Conservation (phyloP, 768 basidiomycete species). For the Lyophyllum atratum region DNA sequence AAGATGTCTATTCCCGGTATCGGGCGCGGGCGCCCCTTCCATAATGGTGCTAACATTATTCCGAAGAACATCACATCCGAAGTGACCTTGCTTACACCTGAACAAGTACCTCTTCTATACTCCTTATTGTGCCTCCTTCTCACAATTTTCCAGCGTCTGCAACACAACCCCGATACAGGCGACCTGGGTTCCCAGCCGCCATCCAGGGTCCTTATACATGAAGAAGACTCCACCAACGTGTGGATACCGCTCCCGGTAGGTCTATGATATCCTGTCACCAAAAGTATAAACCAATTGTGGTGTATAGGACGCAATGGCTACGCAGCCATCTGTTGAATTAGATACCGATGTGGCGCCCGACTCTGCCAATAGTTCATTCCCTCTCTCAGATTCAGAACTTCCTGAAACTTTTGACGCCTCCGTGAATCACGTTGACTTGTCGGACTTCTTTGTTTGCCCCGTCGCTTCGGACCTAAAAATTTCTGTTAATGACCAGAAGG, state of each 20-base stretch:
- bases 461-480: background rate
- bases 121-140: background rate
- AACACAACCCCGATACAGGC: background rate
- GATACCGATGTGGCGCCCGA: background rate
- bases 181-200: background rate
- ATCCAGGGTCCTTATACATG: background rate
- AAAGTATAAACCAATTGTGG: background rate
- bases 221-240: background rate
- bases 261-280: background rate
- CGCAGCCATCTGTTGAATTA: background rate
- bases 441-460: conserved; percentile 4
- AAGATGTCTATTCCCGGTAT: background rate
- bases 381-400: conserved; percentile 25
- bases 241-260: background rate
- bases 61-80: background rate
- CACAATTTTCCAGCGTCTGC: background rate
- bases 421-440: conserved; percentile 5
- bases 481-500: background rate
- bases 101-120: background rate
- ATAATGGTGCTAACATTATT: background rate
- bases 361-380: conserved; percentile 24
- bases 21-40: background rate
- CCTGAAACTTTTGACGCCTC: conserved; percentile 28
- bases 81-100: background rate
- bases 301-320: background rate